Percentiles rank a stretch among this genome's conserved stretches.
phyloP scores from a whole-genome alignment of 306 rosid genomes.

The Fagus crenata region DNA sequence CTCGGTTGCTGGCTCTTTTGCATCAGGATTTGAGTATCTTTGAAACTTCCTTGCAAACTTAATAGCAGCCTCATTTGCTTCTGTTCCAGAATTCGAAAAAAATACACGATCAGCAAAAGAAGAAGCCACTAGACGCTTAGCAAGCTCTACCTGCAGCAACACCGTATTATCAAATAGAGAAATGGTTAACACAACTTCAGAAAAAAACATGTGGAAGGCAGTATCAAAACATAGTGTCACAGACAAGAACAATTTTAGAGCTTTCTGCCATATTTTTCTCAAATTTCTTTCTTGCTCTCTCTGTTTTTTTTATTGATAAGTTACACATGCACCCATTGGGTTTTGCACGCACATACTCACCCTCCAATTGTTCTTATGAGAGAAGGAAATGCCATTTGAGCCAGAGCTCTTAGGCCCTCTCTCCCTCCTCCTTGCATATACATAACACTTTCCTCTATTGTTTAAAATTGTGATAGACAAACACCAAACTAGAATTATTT shows the following conservation, averaged over 20 bases:
- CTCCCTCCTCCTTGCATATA: not conserved
- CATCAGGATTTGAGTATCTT: conserved; percentile 49
- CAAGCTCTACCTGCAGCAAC: conserved; percentile 76
- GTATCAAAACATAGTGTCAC: too few species aligned
- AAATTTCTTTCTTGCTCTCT: not conserved
- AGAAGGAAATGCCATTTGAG: not conserved
- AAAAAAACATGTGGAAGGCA: too few species aligned
- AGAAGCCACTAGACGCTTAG: conserved; percentile 60
- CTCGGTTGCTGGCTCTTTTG: conserved; percentile 56
- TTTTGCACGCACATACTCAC: too few species aligned
- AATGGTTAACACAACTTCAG: too few species aligned
- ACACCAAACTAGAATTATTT: not conserved
- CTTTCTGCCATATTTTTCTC: not conserved
- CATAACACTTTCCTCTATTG: not conserved
- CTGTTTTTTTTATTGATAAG: not conserved
- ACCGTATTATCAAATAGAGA: not conserved
- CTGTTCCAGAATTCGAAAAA: conserved; percentile 87
- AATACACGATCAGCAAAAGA: conserved; percentile 93
- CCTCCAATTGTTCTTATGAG: too few species aligned
- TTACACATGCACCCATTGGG: too few species aligned
- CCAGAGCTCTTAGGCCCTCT: not conserved
- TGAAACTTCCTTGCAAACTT: conserved; percentile 89
- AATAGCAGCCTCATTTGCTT: conserved; percentile 93
- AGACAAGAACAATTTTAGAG: not conserved
- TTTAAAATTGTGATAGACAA: not conserved